phyloP scores from a whole-genome alignment of 495 filamentous ascomycete genomes.

The Penicillium silybi region DNA sequence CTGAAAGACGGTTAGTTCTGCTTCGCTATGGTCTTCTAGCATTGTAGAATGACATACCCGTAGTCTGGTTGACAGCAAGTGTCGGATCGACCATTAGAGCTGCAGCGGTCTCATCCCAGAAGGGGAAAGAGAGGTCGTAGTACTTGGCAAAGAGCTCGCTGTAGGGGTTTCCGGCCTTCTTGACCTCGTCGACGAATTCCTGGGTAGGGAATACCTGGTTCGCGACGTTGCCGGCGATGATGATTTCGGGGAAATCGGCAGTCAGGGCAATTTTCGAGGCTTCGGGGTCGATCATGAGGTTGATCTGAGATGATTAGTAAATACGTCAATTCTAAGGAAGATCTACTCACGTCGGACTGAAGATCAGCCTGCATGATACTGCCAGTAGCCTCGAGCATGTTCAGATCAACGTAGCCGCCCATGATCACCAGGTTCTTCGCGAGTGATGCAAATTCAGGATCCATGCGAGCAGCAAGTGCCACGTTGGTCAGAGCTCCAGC shows the following conservation, averaged over 20 bases:
- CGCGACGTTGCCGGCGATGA: slow-evolving; percentile 38
- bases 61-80: slow-evolving; percentile 25
- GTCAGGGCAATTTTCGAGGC: slow-evolving; percentile 39
- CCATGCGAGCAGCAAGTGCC: slow-evolving; percentile 35
- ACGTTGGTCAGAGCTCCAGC: slow-evolving; percentile 41
- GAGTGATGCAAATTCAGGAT: slow-evolving; percentile 33
- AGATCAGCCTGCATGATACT: slow-evolving; percentile 26
- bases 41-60: slow-evolving; percentile 13
- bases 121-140: slow-evolving; percentile 32
- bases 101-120: slow-evolving; percentile 42
- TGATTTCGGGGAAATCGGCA: slow-evolving; percentile 38
- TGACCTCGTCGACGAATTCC: slow-evolving; percentile 25
- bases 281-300: slow-evolving; percentile 42
- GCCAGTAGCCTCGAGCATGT: slow-evolving; percentile 30
- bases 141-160: slow-evolving; percentile 29
- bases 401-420: slow-evolving; percentile 39
- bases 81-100: slow-evolving; percentile 33
- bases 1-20: slow-evolving; percentile 5
- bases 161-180: slow-evolving; percentile 21
- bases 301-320: slow-evolving; percentile 21
- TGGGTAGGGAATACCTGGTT: slow-evolving; percentile 31
- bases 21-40: not conserved
- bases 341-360: slow-evolving; percentile 27
- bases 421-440: slow-evolving; percentile 40
- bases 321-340: not conserved